Base-by-base conservation (phyloP, 176 grass and related monocot species). In the Hordeum marinum region DNA sequence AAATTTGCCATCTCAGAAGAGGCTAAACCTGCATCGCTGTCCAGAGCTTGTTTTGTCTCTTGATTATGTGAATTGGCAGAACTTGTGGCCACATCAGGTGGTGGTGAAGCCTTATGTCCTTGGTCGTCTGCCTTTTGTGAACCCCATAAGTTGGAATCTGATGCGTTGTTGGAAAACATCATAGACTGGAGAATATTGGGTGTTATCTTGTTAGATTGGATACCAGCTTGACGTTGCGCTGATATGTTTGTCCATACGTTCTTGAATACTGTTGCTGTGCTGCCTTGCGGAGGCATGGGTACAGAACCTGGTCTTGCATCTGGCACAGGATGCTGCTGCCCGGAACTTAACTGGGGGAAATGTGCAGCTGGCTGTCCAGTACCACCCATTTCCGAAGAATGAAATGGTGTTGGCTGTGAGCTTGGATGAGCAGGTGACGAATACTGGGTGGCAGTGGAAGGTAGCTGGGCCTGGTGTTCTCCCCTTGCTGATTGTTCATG, bases 191-290 rank as follows among this genome's bases (percentile, higher is more conserved):
- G 87, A 72, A 92, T 89, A 83, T 88, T 90, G 31, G 96, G 91
- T 75, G 93, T 92, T 50, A 94, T 84, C 82, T 92, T 98, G 68
- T 91, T 89, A 84, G 78, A 59, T 43, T 90, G 93, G 61, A 86
- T 68, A 83, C 87, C 87, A 72, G 90, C 50, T 83, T 83, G 62
- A 83, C 80, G 91, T 69, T 95, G 95, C 69, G 91, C 85, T 39
- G 93, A 87, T 88, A 98, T 88, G 67, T 98, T 95, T 81, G 91
- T 94, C 93, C 96, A 98, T 67, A 95, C 93, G 90, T 98, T 93
- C 76, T 94, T 90, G 84, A 98, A 98, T 75, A 94, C 90, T 24
- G 89, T 94, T 80, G 91, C 87, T 61, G 91, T 79, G 64, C 87
- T 91, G 59, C 59, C 57, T 86, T 92, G 90, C 70, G 90, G 90